Conservation (phyloP, 2,329 filamentous ascomycete genomes). For the Trichoderma sp. region DNA sequence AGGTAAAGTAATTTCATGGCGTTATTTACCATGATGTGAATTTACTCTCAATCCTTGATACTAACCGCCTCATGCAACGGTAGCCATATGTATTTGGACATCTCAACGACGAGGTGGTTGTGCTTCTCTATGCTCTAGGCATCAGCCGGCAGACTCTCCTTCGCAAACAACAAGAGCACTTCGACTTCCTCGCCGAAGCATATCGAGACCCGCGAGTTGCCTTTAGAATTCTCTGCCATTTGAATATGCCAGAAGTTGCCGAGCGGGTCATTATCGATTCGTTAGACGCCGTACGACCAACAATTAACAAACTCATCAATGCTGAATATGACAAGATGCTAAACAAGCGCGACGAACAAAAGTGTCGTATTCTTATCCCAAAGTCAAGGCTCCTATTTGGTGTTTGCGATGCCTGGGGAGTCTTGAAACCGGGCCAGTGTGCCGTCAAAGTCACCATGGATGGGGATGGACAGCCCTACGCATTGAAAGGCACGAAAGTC, state of each 20-base stretch:
- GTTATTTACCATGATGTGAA: no score
- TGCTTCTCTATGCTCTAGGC: constrained; percentile 38
- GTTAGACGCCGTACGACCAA: constrained; percentile 30
- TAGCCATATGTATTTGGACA: constrained; percentile 39
- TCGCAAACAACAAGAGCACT: constrained; percentile 36
- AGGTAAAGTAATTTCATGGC: constrained; percentile 26
- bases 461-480: constrained; percentile 32
- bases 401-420: constrained; percentile 36
- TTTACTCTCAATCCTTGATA: background rate
- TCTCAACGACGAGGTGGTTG: constrained; percentile 42
- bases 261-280: constrained; percentile 38
- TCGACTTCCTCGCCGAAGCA: constrained; percentile 33
- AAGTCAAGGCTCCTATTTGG: constrained; percentile 39
- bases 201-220: constrained; percentile 28
- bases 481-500: constrained; percentile 36
- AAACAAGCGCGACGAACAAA: constrained; percentile 32
- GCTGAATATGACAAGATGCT: constrained; percentile 36
- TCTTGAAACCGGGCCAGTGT: constrained; percentile 38
- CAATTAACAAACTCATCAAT: constrained; percentile 31
- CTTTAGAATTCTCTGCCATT: constrained; percentile 37
- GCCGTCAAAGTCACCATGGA: constrained; percentile 37
- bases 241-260: constrained; percentile 33
- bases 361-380: constrained; percentile 37
- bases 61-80: background rate
- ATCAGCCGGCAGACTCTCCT: constrained; percentile 32